Conservation (phyloP, 2,329 filamentous ascomycete genomes). For the Aspergillus aculeatinus region DNA sequence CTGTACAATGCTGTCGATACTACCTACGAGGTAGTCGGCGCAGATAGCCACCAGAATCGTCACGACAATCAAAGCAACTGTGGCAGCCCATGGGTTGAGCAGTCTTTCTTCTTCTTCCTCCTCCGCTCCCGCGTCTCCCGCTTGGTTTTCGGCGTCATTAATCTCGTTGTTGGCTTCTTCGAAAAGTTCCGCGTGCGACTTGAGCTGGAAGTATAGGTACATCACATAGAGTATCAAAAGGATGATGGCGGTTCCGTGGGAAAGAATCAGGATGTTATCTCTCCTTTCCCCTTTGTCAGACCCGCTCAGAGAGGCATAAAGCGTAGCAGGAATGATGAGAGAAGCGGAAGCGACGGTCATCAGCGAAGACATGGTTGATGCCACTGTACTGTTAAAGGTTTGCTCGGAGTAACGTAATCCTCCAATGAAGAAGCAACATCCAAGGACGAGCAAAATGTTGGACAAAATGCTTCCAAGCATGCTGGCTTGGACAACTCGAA, state of each 20-base stretch:
- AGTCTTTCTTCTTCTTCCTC: slow-evolving; percentile 50
- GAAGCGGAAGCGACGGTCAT: slow-evolving; percentile 76
- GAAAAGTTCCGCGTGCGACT: slow-evolving; percentile 71
- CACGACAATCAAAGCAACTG: slow-evolving; percentile 64
- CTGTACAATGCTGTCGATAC: slow-evolving; percentile 70
- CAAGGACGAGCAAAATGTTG: slow-evolving; percentile 84
- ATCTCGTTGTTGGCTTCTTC: slow-evolving; percentile 45
- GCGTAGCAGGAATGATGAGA: slow-evolving; percentile 73
- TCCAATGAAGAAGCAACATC: slow-evolving; percentile 76
- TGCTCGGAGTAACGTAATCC: slow-evolving; percentile 71
- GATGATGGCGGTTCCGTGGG: slow-evolving; percentile 73
- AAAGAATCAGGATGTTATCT: slow-evolving; percentile 66
- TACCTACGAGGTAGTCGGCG: slow-evolving; percentile 74
- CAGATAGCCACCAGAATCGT: slow-evolving; percentile 71
- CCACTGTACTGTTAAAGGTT: slow-evolving; percentile 51
- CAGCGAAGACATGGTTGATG: slow-evolving; percentile 60
- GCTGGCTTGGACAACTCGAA: slow-evolving; percentile 93
- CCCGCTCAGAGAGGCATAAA: slow-evolving; percentile 64
- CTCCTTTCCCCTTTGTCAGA: slow-evolving; percentile 32
- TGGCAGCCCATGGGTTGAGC: slow-evolving; percentile 64
- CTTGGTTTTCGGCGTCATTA: slow-evolving; percentile 41
- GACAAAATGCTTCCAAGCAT: slow-evolving; percentile 97
- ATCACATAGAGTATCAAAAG: slow-evolving; percentile 72
- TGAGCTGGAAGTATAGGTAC: slow-evolving; percentile 76
- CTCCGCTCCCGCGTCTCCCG: slow-evolving; percentile 37